Percentiles rank a stretch among this genome's conserved stretches.
Evolutionary conservation across 352 stramenopile genomes (phyloP).

Genomic region (Phytophthora boehmeriae): DNA sequence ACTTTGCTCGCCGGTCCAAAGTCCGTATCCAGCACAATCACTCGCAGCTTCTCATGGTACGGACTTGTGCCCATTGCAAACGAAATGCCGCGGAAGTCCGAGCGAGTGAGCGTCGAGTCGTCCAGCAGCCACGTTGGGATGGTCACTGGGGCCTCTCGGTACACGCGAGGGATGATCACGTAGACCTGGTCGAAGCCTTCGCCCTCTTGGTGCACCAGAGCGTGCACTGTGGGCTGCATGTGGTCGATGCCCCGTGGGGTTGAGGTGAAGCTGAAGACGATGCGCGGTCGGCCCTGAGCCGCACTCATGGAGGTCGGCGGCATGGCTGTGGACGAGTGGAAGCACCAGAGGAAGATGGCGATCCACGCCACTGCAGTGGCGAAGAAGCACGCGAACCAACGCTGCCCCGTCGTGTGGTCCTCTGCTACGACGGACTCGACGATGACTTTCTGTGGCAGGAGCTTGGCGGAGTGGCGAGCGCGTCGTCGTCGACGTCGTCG

Average conservation of each 20-base stretch:
- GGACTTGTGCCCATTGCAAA: slow-evolving; percentile 42
- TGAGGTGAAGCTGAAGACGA: slow-evolving; percentile 70
- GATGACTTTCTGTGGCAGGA: slow-evolving; percentile 26
- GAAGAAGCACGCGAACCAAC: slow-evolving; percentile 36
- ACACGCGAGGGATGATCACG: slow-evolving; percentile 50
- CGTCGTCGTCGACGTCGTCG: slow-evolving; percentile 11
- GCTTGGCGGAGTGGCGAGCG: slow-evolving; percentile 18
- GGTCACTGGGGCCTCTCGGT: slow-evolving; percentile 35
- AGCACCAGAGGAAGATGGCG: slow-evolving; percentile 39
- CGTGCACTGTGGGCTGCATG: slow-evolving; percentile 45
- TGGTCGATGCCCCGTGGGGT: slow-evolving; percentile 39
- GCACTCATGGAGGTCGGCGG: slow-evolving; percentile 20
- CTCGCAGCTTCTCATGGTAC: slow-evolving; percentile 37
- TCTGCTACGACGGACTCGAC: slow-evolving; percentile 6
- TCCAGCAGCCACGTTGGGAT: slow-evolving; percentile 51
- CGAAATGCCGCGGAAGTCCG: slow-evolving; percentile 35
- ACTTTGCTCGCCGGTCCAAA: slow-evolving; percentile 64
- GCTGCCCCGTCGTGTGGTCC: slow-evolving; percentile 15
- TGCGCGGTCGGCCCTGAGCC: slow-evolving; percentile 33
- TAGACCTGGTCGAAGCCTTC: slow-evolving; percentile 54
- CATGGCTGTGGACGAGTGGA: slow-evolving; percentile 36
- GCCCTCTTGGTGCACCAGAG: slow-evolving; percentile 43
- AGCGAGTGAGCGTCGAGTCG: slow-evolving; percentile 21
- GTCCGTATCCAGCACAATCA: slow-evolving; percentile 57
- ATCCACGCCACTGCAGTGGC: slow-evolving; percentile 41